phyloP scores from a whole-genome alignment of 2,329 filamentous ascomycete species.

The Stachybotrys chartarum region DNA sequence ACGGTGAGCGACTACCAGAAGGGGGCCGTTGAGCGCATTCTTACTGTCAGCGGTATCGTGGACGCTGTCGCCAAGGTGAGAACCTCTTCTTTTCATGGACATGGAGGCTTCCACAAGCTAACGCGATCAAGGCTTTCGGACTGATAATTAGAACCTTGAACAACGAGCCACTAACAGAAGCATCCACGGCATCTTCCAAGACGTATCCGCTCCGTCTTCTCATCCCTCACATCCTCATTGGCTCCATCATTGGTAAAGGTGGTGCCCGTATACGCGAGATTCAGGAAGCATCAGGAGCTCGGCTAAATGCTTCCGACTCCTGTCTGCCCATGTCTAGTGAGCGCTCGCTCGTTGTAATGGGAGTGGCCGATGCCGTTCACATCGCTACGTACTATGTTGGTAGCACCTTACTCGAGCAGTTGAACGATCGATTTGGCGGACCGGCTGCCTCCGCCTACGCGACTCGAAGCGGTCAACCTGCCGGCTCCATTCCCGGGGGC shows the following conservation, averaged over 20 bases:
- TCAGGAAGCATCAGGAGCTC: constrained; percentile 92
- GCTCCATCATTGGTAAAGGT: constrained; percentile 96
- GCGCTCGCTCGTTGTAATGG: constrained; percentile 94
- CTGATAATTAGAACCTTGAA: constrained; percentile 97
- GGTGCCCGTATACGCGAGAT: constrained; percentile 96
- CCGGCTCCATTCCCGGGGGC: constrained; percentile 87
- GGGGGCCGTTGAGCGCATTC: constrained; percentile 92
- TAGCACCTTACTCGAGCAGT: constrained; percentile 93
- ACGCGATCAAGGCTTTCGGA: constrained; percentile 68
- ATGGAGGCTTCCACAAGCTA: too few relatives aligned
- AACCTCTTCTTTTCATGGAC: neutral
- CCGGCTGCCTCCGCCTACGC: constrained; percentile 97
- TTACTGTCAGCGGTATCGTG: constrained; percentile 93
- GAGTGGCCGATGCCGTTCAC: constrained; percentile 95
- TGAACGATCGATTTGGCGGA: constrained; percentile 93
- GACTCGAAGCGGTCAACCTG: constrained; percentile 85
- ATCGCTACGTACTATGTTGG: constrained; percentile 99
- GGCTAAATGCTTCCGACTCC: constrained; percentile 92
- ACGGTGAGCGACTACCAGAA: constrained; percentile 98
- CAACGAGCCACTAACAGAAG: constrained; percentile 82
- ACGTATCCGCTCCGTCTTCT: constrained; percentile 93
- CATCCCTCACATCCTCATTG: constrained; percentile 94
- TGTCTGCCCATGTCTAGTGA: constrained; percentile 93
- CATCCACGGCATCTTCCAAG: constrained; percentile 91
- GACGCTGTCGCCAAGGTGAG: constrained; percentile 92